Evolutionary conservation across 2,329 filamentous ascomycete species (phyloP), one percentile per base, ranked within the genome.

Genomic region (Colletotrichum tofieldiae): DNA sequence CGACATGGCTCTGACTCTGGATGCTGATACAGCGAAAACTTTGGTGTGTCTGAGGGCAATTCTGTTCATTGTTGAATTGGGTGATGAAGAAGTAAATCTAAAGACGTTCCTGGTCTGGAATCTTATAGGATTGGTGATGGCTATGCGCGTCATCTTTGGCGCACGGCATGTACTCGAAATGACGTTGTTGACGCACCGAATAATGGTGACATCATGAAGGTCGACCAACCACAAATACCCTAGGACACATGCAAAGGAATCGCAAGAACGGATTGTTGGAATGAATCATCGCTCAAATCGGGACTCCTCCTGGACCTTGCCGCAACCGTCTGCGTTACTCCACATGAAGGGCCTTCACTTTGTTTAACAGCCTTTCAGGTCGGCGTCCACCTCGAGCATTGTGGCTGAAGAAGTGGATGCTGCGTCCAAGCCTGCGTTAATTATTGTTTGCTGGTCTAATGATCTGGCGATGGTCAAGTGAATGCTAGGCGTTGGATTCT

Each of bases 161-260:
- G 62, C 32, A 66, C 5, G 18, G 9, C 29, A 29, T 45, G 26
- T 43, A 54, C 11, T 47, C 37, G 18, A 29, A 41, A 71, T 71
- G 67, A 71, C 67, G 67, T 64, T 55, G 20, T 52, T 41, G 54
- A 26, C 26, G 47, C 55, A 64, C 7, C 6, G 32, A 9, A 67
- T 26, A 35, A 54, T 61, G 62, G 64, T 71, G 67, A 71, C 67
- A 71, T 71, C 67, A 71, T 71, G 61, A 45, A 32, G 7, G 5
- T 11, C 16, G 20, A n/a, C 29, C 26, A 45, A 9, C 47, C 37
- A 23, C 11, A 55, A 52, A 11, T 11, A 8, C 26, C 35, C 11
- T 12, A n/a, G 16, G 9, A 20, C 20, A 26, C 37, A 37, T 23
- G 23, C 18, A 9, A 14, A 45, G 20, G 11, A 16, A 35, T 8